Conservation (phyloP, 257 asterid species). For the Datura wrightii region DNA sequence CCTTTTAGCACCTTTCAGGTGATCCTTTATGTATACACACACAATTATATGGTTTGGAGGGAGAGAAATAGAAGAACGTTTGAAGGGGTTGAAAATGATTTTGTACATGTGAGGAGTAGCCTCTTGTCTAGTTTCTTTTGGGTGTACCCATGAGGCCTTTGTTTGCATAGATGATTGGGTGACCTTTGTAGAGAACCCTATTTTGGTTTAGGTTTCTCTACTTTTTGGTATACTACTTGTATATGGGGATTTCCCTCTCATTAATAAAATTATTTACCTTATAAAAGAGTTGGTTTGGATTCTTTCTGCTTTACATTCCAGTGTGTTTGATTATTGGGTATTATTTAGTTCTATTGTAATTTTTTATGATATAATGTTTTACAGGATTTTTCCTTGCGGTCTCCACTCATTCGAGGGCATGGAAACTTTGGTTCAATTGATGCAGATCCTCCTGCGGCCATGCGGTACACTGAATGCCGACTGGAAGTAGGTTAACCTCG, state of each 20-base stretch:
- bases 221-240: neutral
- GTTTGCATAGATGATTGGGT: neutral
- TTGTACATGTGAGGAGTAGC: slow-evolving; percentile 13
- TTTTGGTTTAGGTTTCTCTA: neutral
- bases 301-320: neutral
- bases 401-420: slow-evolving; percentile 95
- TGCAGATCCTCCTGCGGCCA: slow-evolving; percentile 99
- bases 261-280: neutral
- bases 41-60: neutral
- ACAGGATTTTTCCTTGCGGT: slow-evolving; percentile 96
- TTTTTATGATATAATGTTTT: neutral
- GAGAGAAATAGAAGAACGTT: neutral
- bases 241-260: neutral
- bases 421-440: slow-evolving; percentile 98
- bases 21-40: no score
- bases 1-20: no score
- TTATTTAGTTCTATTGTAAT: neutral
- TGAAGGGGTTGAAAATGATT: neutral
- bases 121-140: neutral
- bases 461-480: slow-evolving; percentile 99
- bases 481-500: slow-evolving; percentile 66
- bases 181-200: neutral
- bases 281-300: neutral
- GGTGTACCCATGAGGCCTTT: neutral
- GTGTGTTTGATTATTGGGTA: slow-evolving; percentile 22